Percentiles rank a stretch among this genome's conserved stretches.
Conservation (phyloP, 768 basidiomycete genomes). For the Suillus plorans region DNA sequence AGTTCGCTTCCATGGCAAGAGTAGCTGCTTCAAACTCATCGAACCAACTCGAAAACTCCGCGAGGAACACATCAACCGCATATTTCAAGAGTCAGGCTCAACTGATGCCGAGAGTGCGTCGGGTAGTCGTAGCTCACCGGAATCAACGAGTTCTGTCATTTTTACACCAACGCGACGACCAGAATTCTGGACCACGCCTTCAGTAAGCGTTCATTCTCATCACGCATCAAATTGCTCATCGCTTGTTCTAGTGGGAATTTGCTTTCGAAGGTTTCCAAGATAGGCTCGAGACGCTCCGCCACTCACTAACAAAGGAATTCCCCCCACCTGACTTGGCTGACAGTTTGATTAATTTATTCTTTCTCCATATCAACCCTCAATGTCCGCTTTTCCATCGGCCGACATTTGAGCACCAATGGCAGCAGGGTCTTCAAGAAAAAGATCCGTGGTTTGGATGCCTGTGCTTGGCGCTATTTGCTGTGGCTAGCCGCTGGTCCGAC, state of each 20-base stretch:
- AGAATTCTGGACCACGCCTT: slow-evolving; percentile 58
- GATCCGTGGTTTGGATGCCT: slow-evolving; percentile 62
- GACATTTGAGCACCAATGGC: slow-evolving; percentile 65
- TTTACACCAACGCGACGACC: slow-evolving; percentile 36
- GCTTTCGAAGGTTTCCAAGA: slow-evolving; percentile 47
- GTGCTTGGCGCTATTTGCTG: slow-evolving; percentile 65
- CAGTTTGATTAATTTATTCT: slow-evolving; percentile 66
- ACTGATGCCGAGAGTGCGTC: slow-evolving; percentile 16
- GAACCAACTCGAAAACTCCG: slow-evolving; percentile 53
- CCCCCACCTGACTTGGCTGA: slow-evolving; percentile 64
- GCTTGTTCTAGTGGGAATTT: slow-evolving; percentile 53
- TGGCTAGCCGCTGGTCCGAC: slow-evolving; percentile 64
- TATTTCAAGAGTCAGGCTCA: slow-evolving; percentile 11
- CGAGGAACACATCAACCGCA: slow-evolving; percentile 47
- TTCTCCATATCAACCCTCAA: slow-evolving; percentile 55
- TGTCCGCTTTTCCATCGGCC: slow-evolving; percentile 72
- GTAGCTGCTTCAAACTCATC: slow-evolving; percentile 55
- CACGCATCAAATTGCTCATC: slow-evolving; percentile 1
- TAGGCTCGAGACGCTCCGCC: slow-evolving; percentile 25
- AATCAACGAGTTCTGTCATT: slow-evolving; percentile 21
- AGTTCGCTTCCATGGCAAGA: slow-evolving; percentile 62
- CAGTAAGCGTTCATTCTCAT: slow-evolving; percentile 36
- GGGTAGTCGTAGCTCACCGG: slow-evolving; percentile 14
- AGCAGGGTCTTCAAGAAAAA: slow-evolving; percentile 48
- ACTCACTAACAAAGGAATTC: slow-evolving; percentile 43